Conservation (phyloP, 176 grass and related monocot genomes). For the Oryza longistaminata region DNA sequence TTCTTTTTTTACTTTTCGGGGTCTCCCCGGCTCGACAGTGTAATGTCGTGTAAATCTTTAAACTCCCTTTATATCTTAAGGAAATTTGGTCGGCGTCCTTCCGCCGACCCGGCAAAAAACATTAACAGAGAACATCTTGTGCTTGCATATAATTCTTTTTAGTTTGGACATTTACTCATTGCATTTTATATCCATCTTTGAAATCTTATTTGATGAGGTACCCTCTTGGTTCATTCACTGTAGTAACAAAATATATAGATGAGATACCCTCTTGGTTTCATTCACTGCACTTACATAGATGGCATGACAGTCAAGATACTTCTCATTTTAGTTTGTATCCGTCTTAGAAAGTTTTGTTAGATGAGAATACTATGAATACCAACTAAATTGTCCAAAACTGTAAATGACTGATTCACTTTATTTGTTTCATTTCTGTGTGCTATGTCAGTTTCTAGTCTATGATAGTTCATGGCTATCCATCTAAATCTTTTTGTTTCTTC, state of each 20-base stretch:
- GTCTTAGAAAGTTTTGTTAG: constrained; percentile 7
- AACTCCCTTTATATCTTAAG: too few relatives aligned
- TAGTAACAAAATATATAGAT: too few relatives aligned
- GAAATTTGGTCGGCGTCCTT: too few relatives aligned
- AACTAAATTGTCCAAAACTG: constrained; percentile 1
- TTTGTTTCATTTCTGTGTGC: not conserved
- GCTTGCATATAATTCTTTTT: not conserved
- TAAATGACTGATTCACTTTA: not conserved
- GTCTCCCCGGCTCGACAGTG: too few relatives aligned
- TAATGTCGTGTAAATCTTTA: too few relatives aligned
- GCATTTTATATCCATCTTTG: constrained; percentile 21
- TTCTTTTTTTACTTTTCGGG: too few relatives aligned
- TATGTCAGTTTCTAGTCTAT: not conserved
- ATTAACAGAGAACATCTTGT: not conserved
- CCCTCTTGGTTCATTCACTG: not conserved
- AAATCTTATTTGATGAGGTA: not conserved
- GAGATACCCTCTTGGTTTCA: not conserved
- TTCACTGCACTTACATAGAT: not conserved
- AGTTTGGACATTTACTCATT: not conserved
- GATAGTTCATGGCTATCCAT: constrained; percentile 11
- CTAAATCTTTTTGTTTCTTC: not conserved
- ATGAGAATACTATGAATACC: constrained; percentile 2
- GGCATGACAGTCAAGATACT: not conserved
- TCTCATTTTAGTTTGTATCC: not conserved
- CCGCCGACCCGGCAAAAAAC: too few relatives aligned